Evolutionary conservation across 2,329 filamentous ascomycete genomes (phyloP).

Genomic region (Fragosphaeria purpurea): DNA sequence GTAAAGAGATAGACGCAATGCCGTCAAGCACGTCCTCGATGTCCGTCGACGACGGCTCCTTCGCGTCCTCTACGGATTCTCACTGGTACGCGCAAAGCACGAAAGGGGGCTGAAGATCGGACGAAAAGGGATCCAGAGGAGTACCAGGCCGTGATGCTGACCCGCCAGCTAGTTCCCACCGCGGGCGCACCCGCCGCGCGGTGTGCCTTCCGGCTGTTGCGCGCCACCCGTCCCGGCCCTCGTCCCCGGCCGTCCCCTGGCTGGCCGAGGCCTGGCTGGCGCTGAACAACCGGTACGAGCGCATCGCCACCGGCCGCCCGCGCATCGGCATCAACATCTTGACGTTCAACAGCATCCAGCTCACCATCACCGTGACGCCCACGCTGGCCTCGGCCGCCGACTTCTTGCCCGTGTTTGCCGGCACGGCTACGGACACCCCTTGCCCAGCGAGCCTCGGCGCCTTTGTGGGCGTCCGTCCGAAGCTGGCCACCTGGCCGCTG

Average conservation of each 20-base stretch:
- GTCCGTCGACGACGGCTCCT: background rate
- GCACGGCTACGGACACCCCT: background rate
- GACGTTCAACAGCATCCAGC: constrained; percentile 19
- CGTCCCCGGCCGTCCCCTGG: constrained; percentile 12
- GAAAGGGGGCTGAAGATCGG: too few species aligned
- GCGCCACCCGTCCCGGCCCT: background rate
- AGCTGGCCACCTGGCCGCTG: constrained; percentile 23
- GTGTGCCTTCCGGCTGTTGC: too few species aligned
- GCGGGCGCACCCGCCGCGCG: too few species aligned
- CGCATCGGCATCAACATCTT: constrained; percentile 18
- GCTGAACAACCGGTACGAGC: constrained; percentile 18
- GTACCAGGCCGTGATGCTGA: too few species aligned
- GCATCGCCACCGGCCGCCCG: constrained; percentile 19
- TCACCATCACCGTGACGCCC: constrained; percentile 20
- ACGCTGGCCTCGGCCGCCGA: constrained; percentile 17
- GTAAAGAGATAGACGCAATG: background rate
- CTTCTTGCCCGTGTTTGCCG: constrained; percentile 18
- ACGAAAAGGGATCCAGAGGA: too few species aligned
- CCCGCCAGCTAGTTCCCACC: too few species aligned
- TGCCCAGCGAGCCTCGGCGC: constrained; percentile 3
- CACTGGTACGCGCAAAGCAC: too few species aligned
- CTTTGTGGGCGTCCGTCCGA: constrained; percentile 19
- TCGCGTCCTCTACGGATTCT: background rate
- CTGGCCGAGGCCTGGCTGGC: constrained; percentile 15
- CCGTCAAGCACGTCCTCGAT: background rate